These are phyloP conservation scores for Solanum pimpinellifolium DNA, from an alignment of 257 asterid species.

Conservation along the genomic window DNA sequence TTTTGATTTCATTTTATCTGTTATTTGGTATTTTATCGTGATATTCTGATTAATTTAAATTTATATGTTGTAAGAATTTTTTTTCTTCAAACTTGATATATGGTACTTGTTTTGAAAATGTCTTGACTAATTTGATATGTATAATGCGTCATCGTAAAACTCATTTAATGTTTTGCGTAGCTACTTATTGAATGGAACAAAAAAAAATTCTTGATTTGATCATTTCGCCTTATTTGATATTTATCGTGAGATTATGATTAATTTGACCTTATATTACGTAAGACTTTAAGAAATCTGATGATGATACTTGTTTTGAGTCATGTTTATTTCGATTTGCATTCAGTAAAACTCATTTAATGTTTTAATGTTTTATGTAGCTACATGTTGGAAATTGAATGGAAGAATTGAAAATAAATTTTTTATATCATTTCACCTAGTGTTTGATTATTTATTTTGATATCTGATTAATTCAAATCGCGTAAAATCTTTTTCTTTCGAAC, in stretches of 20 bases:
- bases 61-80: not conserved
- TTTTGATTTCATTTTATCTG: not conserved
- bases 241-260: not conserved
- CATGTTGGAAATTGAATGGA: too few species aligned
- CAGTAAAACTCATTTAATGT: not conserved
- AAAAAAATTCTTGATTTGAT: too few species aligned
- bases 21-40: too few species aligned
- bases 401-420: too few species aligned
- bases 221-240: not conserved
- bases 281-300: not conserved
- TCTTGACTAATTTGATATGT: not conserved
- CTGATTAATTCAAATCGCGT: too few species aligned
- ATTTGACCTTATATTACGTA: not conserved
- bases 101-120: not conserved
- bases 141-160: not conserved
- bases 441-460: too few species aligned
- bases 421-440: too few species aligned
- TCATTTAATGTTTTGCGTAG: not conserved
- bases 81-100: too few species aligned
- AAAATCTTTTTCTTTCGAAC: not conserved
- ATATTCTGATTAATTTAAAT: not conserved
- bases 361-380: not conserved
- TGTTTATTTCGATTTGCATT: not conserved
- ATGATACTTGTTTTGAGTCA: not conserved
- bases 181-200: not conserved